Evolutionary conservation across 768 basidiomycete species (phyloP).

Genomic region (Mycena venus): DNA sequence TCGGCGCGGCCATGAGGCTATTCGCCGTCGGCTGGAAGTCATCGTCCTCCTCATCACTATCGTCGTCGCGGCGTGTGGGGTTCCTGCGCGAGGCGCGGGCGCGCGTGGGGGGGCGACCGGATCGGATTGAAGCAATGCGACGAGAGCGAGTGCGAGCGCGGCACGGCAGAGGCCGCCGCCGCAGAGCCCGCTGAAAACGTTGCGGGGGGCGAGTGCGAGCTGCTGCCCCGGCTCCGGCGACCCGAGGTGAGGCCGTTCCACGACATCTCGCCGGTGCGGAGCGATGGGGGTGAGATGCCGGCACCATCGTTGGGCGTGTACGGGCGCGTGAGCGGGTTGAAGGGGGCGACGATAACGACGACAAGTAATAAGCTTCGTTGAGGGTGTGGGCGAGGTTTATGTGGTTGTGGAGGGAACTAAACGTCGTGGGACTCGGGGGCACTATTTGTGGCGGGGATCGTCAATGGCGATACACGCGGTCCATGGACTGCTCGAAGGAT

Average conservation of each 20-base stretch:
- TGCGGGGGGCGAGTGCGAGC: conserved; percentile 63
- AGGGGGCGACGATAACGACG: conserved; percentile 57
- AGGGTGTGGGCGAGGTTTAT: conserved; percentile 69
- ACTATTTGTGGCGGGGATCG: conserved; percentile 51
- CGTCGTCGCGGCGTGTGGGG: conserved; percentile 59
- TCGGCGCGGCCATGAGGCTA: conserved; percentile 63
- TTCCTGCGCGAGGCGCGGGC: conserved; percentile 60
- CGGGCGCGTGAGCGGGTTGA: conserved; percentile 58
- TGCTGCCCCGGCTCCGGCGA: conserved; percentile 78
- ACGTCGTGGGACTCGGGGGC: conserved; percentile 58
- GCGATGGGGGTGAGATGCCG: conserved; percentile 78
- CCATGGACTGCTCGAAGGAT: conserved; percentile 72
- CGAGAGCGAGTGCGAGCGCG: too few relatives aligned
- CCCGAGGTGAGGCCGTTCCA: conserved; percentile 79
- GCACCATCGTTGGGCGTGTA: conserved; percentile 74
- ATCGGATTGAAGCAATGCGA: conserved; percentile 88
- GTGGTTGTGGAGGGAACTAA: conserved; percentile 73
- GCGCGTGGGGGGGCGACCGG: conserved; percentile 65
- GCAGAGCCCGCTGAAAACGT: conserved; percentile 50
- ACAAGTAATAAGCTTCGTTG: conserved; percentile 71
- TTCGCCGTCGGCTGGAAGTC: conserved; percentile 72
- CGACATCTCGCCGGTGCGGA: conserved; percentile 77
- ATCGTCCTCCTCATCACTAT: conserved; percentile 80
- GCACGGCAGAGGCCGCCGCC: conserved; percentile 62
- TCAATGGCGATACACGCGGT: conserved; percentile 54